Percentiles rank a stretch among this genome's conserved stretches.
Conservation (phyloP, 1,284 basidiomycete species). For the Pholiota adiposa region DNA sequence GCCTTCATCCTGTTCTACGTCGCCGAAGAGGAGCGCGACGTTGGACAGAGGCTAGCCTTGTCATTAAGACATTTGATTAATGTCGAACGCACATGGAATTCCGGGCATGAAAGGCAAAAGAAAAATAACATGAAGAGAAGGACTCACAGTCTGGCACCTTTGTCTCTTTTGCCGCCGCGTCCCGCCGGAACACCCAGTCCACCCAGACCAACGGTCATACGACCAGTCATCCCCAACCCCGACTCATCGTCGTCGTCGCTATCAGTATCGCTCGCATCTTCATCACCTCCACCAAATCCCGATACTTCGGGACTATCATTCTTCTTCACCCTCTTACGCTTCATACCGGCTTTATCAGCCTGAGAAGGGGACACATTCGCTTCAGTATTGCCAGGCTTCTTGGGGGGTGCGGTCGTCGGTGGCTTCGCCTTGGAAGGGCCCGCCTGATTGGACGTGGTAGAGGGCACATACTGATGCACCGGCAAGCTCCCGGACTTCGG, state of each 20-base stretch:
- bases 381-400: slow-evolving; percentile 1
- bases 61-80: not conserved
- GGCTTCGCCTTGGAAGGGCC: slow-evolving; percentile 14
- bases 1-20: not conserved
- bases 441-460: slow-evolving; percentile 3
- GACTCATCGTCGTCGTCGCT: slow-evolving; percentile 38
- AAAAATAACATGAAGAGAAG: slow-evolving; percentile 2
- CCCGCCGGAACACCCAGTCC: slow-evolving; percentile 37
- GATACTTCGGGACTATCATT: slow-evolving; percentile 21
- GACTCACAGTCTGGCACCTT: slow-evolving; percentile 40
- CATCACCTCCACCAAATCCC: slow-evolving; percentile 3
- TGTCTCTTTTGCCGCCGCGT: slow-evolving; percentile 31
- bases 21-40: not conserved
- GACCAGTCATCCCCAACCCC: slow-evolving; percentile 30
- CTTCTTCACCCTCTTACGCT: slow-evolving; percentile 39
- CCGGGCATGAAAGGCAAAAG: not conserved
- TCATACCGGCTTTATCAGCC: slow-evolving; percentile 24
- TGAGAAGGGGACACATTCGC: slow-evolving; percentile 5
- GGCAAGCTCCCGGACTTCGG: slow-evolving; percentile 1
- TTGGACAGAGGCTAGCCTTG: not conserved
- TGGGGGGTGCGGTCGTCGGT: slow-evolving; percentile 4
- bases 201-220: slow-evolving; percentile 44
- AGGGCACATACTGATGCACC: slow-evolving; percentile 10
- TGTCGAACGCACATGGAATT: not conserved
- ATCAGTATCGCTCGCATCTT: slow-evolving; percentile 33